phyloP scores from a whole-genome alignment of 1,284 basidiomycete genomes.

The Apiotrichum porosum region DNA sequence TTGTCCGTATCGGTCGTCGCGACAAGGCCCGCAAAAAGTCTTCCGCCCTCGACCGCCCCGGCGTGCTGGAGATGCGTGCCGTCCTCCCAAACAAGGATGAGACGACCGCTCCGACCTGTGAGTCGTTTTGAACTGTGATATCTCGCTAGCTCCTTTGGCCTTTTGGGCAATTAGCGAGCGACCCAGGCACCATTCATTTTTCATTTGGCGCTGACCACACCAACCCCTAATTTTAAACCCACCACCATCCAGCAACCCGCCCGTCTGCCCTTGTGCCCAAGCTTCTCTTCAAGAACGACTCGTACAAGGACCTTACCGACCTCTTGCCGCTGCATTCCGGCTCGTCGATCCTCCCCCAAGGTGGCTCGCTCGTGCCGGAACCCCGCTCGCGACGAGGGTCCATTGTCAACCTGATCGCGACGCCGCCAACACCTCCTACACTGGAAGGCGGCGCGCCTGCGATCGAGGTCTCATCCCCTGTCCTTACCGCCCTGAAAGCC shows the following conservation, averaged over 20 bases:
- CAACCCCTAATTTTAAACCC: too few species aligned
- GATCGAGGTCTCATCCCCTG: conserved; percentile 53
- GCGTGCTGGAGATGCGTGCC: conserved; percentile 38
- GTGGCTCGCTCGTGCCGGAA: conserved; percentile 6
- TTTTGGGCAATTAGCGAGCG: too few species aligned
- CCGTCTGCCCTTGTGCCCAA: conserved; percentile 13
- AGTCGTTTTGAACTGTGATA: too few species aligned
- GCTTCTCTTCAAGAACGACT: conserved; percentile 18
- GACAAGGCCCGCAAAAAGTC: conserved; percentile 40
- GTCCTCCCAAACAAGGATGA: conserved; percentile 36
- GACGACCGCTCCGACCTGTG: conserved; percentile 3
- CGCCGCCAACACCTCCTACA: conserved; percentile 18
- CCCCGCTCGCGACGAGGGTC: conserved; percentile 38
- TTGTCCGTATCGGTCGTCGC: conserved; percentile 17
- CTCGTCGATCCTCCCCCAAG: conserved; percentile 16
- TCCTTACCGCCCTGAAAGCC: conserved; percentile 67
- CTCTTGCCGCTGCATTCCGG: conserved; percentile 45
- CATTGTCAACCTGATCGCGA: conserved; percentile 26
- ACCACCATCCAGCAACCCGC: conserved; percentile 1
- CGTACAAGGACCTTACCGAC: conserved; percentile 18
- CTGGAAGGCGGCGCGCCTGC: conserved; percentile 24
- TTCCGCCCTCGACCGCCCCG: conserved; percentile 28
- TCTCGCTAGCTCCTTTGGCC: too few species aligned
- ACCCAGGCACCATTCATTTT: not conserved
- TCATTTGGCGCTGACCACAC: not conserved